A percentile compares a stretch with the other conserved stretches of the same genome.
Conservation (phyloP, 768 basidiomycete species). For the Phlegmacium glaucopus region DNA sequence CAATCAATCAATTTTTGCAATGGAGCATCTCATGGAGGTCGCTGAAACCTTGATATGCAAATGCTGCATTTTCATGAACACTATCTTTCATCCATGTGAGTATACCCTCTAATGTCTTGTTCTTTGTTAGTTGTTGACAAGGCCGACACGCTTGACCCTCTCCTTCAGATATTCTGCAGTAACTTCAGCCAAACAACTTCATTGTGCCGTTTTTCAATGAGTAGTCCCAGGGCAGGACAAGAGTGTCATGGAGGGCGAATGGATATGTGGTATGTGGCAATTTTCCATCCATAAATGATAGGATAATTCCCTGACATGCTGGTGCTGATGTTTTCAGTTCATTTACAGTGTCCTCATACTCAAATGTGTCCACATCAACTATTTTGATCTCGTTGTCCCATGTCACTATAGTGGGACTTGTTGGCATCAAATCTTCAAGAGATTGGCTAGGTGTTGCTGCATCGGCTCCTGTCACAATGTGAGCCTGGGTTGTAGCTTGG, state of each 20-base stretch:
- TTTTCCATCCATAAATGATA: slow-evolving; percentile 16
- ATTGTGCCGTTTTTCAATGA: slow-evolving; percentile 6
- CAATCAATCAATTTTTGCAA: slow-evolving; percentile 5
- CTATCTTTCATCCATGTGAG: slow-evolving; percentile 1
- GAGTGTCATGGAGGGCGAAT: slow-evolving; percentile 19
- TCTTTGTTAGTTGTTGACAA: slow-evolving; percentile 1
- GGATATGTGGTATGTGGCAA: slow-evolving; percentile 21
- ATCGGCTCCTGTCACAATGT: not conserved
- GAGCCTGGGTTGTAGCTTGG: not conserved
- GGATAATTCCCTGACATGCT: slow-evolving; percentile 3
- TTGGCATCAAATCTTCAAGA: not conserved
- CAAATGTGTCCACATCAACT: not conserved
- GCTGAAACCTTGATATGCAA: not conserved
- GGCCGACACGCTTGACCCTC: not conserved
- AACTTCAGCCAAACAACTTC: slow-evolving; percentile 10
- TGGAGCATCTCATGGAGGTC: not conserved
- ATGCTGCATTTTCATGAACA: not conserved
- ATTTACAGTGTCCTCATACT: not conserved
- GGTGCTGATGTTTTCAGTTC: not conserved
- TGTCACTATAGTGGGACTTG: too few species aligned
- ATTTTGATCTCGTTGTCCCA: not conserved
- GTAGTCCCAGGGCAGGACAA: slow-evolving; percentile 23
- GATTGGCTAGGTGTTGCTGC: not conserved
- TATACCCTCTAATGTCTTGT: slow-evolving; percentile 1
- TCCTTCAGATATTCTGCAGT: not conserved